These are phyloP conservation scores for Rhizophlyctis rosea DNA, from an alignment of 192 early-diverging fungal genomes.

Conservation along the genomic window DNA sequence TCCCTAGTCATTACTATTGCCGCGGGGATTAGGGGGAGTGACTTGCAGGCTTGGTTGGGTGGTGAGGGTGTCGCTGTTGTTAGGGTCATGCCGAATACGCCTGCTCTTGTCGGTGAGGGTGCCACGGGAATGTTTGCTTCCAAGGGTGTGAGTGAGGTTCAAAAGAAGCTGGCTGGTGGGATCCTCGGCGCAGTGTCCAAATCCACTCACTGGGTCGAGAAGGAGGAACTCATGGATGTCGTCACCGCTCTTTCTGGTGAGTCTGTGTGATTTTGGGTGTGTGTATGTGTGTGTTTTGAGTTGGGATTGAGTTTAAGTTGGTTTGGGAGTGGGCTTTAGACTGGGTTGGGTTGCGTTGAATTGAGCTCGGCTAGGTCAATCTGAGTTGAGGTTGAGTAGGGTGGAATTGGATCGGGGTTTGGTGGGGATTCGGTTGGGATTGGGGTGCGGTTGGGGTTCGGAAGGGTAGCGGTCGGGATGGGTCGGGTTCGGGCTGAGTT, in stretches of 20 bases:
- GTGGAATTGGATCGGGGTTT: too few relatives aligned
- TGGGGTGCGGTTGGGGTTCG: too few relatives aligned
- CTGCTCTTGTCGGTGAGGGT: conserved; percentile 81
- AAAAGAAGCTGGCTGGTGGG: conserved; percentile 63
- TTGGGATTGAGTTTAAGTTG: too few relatives aligned
- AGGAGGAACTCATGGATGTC: conserved; percentile 74
- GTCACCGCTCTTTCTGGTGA: conserved; percentile 77
- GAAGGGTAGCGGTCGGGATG: too few relatives aligned
- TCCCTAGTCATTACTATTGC: conserved; percentile 86
- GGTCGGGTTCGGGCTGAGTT: too few relatives aligned
- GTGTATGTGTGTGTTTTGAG: too few relatives aligned
- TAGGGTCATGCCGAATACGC: conserved; percentile 95
- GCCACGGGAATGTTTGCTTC: conserved; percentile 83
- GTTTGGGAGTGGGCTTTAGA: neutral
- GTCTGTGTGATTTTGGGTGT: too few relatives aligned
- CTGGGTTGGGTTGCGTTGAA: neutral
- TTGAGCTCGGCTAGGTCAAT: too few relatives aligned
- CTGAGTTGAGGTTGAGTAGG: neutral
- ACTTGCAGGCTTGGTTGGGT: conserved; percentile 73
- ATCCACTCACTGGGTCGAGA: conserved; percentile 77
- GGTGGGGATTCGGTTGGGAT: too few relatives aligned
- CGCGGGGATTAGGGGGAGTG: conserved; percentile 75
- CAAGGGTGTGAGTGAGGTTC: conserved; percentile 49
- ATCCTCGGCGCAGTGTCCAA: conserved; percentile 76
- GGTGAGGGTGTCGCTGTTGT: conserved; percentile 56